phyloP scores from a whole-genome alignment of 2,329 filamentous ascomycete genomes.

The Fusarium anthophilum region DNA sequence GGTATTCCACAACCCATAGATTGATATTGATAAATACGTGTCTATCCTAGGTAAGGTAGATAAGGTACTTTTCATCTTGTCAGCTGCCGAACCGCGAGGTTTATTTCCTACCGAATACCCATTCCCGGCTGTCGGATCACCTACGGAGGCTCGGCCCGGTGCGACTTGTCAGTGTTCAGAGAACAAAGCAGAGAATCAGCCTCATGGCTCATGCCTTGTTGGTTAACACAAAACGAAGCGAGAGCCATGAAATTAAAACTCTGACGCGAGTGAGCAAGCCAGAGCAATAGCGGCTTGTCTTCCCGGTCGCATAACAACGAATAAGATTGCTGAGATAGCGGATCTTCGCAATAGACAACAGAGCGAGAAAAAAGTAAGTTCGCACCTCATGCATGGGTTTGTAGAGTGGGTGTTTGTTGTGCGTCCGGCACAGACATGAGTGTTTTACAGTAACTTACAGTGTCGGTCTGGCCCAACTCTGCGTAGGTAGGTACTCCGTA shows the following conservation, averaged over 20 bases:
- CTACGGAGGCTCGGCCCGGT: slow-evolving; percentile 22
- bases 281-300: slow-evolving; percentile 2
- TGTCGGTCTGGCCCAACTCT: background rate
- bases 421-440: slow-evolving; percentile 16
- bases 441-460: background rate
- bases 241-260: slow-evolving; percentile 5
- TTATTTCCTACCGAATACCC: slow-evolving; percentile 8
- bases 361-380: slow-evolving; percentile 28
- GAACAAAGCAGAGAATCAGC: background rate
- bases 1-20: background rate
- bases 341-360: slow-evolving; percentile 11
- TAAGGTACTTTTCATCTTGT: background rate
- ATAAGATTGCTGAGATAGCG: slow-evolving; percentile 9
- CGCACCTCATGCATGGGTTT: slow-evolving; percentile 13
- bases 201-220: slow-evolving; percentile 7
- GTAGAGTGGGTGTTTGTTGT: slow-evolving; percentile 12
- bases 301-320: slow-evolving; percentile 2
- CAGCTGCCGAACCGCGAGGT: background rate
- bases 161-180: background rate
- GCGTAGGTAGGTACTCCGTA: background rate
- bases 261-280: slow-evolving; percentile 20
- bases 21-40: background rate
- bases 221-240: background rate
- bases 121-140: slow-evolving; percentile 8
- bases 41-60: background rate